phyloP scores from a whole-genome alignment of 768 basidiomycete species.

The Trametes cingulata region DNA sequence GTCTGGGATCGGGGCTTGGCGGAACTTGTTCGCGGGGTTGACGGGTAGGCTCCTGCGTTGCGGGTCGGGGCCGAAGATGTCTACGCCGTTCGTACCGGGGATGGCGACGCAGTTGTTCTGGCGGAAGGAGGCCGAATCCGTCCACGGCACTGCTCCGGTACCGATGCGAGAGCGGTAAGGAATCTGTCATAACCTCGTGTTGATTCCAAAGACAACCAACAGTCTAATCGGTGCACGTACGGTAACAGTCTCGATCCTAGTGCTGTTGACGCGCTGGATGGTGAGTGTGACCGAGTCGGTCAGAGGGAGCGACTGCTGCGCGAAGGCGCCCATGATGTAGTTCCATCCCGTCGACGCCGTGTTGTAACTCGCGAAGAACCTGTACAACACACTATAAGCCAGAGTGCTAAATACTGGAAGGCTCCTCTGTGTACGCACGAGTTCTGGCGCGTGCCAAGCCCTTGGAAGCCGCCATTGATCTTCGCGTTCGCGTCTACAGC shows the following conservation, averaged over 20 bases:
- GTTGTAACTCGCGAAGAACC: constrained; percentile 39
- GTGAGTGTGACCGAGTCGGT: constrained; percentile 49
- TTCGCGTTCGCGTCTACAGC: constrained; percentile 54
- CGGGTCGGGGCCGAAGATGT: constrained; percentile 24
- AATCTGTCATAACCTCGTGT: constrained; percentile 43
- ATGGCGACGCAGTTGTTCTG: constrained; percentile 54
- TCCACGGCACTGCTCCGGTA: constrained; percentile 45
- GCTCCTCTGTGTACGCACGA: constrained; percentile 25
- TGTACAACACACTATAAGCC: constrained; percentile 1
- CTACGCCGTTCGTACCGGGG: constrained; percentile 46
- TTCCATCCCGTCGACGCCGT: constrained; percentile 30
- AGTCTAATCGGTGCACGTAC: constrained; percentile 33
- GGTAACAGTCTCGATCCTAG: constrained; percentile 43
- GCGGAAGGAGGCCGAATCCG: constrained; percentile 49
- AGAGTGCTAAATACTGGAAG: too few relatives aligned
- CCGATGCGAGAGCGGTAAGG: constrained; percentile 61
- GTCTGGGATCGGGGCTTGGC: constrained; percentile 25
- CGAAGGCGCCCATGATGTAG: constrained; percentile 47
- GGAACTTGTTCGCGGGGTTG: constrained; percentile 25
- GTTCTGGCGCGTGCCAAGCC: constrained; percentile 44
- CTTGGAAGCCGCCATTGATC: constrained; percentile 54
- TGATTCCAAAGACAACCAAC: background rate
- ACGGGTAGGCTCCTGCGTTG: background rate
- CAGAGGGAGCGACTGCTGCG: constrained; percentile 53
- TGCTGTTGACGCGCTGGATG: constrained; percentile 44